Evolutionary conservation across 257 asterid species (phyloP).

Genomic region (Rhazya stricta): DNA sequence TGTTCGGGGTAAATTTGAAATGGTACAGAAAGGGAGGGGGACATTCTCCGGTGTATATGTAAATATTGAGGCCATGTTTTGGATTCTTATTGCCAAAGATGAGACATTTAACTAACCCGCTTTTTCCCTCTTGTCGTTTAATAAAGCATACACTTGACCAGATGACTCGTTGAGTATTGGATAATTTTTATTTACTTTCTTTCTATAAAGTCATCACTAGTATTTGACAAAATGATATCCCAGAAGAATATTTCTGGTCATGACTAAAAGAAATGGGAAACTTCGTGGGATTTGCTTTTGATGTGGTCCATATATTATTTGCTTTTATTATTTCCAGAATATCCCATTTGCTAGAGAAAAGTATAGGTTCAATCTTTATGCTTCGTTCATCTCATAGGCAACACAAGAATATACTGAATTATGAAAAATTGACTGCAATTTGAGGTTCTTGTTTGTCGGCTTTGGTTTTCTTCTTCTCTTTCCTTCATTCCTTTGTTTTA

Average conservation of each 20-base stretch:
- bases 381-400: not conserved
- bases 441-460: not conserved
- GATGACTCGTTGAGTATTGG: not conserved
- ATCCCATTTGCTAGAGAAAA: slow-evolving; percentile 8
- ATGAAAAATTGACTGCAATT: not conserved
- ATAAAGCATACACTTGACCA: slow-evolving; percentile 4
- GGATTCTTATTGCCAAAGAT: slow-evolving; percentile 14
- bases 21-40: not conserved
- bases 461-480: not conserved
- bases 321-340: slow-evolving; percentile 9
- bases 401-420: slow-evolving; percentile 11
- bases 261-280: not conserved
- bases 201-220: not conserved
- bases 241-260: slow-evolving; percentile 12
- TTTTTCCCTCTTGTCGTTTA: slow-evolving; percentile 31
- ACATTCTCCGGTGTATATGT: slow-evolving; percentile 11
- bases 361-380: slow-evolving; percentile 7
- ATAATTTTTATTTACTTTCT: not conserved
- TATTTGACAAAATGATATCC: slow-evolving; percentile 6
- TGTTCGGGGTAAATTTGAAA: not conserved
- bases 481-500: not conserved
- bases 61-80: not conserved
- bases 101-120: slow-evolving; percentile 32
- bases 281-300: not conserved
- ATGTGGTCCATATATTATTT: slow-evolving; percentile 12